A percentile compares a stretch with the other conserved stretches of the same genome.
These are phyloP conservation scores for Megacollybia platyphylla DNA, from an alignment of 1,284 basidiomycete genomes.

Conservation along the genomic window DNA sequence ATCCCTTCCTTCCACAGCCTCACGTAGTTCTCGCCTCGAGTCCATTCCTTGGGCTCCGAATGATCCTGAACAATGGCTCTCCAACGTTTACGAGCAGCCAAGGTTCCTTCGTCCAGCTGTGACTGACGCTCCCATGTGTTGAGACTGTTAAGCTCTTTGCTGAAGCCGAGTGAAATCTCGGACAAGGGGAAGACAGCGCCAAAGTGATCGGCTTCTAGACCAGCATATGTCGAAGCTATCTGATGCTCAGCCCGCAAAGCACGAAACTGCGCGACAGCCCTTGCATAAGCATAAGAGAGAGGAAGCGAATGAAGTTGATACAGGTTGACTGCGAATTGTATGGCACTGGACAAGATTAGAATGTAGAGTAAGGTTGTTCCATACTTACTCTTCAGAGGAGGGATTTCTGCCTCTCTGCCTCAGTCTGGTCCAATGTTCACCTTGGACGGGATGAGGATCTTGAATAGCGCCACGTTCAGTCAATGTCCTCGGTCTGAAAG, in stretches of 20 bases:
- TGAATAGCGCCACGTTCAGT: conserved; percentile 58
- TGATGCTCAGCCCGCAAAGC: conserved; percentile 78
- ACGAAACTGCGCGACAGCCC: conserved; percentile 78
- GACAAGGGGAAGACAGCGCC: conserved; percentile 61
- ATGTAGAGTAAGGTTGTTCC: conserved; percentile 3
- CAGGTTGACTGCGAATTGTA: conserved; percentile 74
- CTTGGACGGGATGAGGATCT: conserved; percentile 43
- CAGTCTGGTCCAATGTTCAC: conserved; percentile 60
- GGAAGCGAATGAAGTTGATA: conserved; percentile 54
- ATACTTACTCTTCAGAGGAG: conserved; percentile 78
- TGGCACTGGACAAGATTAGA: conserved; percentile 38
- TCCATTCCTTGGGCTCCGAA: conserved; percentile 38
- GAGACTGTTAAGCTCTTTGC: conserved; percentile 50
- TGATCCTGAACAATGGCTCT: conserved; percentile 47
- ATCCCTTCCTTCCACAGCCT: conserved; percentile 58
- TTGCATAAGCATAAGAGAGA: conserved; percentile 72
- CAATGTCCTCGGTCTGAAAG: conserved; percentile 70
- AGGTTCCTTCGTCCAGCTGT: conserved; percentile 42
- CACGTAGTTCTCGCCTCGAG: conserved; percentile 56
- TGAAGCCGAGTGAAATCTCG: conserved; percentile 48
- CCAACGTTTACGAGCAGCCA: conserved; percentile 64
- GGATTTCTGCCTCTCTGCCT: conserved; percentile 77
- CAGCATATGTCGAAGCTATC: conserved; percentile 65
- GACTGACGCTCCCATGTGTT: conserved; percentile 44
- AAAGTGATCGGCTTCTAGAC: conserved; percentile 68